Evolutionary conservation across 768 basidiomycete genomes (phyloP).

Genomic region (Phanerochaete sordida): DNA sequence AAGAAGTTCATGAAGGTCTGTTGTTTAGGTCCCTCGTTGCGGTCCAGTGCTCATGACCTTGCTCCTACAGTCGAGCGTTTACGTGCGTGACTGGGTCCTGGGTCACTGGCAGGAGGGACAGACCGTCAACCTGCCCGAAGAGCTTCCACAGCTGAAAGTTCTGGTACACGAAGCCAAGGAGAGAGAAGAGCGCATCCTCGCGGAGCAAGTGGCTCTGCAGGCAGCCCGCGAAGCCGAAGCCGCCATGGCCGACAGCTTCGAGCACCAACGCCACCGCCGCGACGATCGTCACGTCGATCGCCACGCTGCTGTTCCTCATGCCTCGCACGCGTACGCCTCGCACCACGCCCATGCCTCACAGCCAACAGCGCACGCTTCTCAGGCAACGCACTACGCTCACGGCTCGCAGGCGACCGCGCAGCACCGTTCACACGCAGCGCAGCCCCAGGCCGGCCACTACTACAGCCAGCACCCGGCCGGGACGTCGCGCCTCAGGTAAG

Average conservation of each 20-base stretch:
- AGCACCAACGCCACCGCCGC: background rate
- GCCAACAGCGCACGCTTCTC: background rate
- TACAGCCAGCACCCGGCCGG: background rate
- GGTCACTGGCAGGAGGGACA: slow-evolving; percentile 66
- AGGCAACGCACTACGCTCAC: background rate
- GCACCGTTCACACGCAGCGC: background rate
- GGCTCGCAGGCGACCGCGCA: background rate
- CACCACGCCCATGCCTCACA: background rate
- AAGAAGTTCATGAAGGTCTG: slow-evolving; percentile 82
- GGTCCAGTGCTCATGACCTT: background rate
- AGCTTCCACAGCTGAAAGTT: slow-evolving; percentile 58
- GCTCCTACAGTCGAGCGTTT: slow-evolving; percentile 64
- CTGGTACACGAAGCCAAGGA: slow-evolving; percentile 40
- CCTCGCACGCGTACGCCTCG: background rate
- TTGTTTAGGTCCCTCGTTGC: background rate
- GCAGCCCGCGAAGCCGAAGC: background rate
- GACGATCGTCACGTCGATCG: background rate
- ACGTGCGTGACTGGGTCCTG: slow-evolving; percentile 82
- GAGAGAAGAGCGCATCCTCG: slow-evolving; percentile 7
- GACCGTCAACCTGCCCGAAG: slow-evolving; percentile 54
- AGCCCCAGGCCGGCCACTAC: background rate
- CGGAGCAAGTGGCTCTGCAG: slow-evolving; percentile 7
- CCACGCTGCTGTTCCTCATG: background rate
- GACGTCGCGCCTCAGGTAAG: background rate
- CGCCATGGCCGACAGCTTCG: background rate